Conservation (phyloP, 1,284 basidiomycete genomes). For the Polyporus tsugae region DNA sequence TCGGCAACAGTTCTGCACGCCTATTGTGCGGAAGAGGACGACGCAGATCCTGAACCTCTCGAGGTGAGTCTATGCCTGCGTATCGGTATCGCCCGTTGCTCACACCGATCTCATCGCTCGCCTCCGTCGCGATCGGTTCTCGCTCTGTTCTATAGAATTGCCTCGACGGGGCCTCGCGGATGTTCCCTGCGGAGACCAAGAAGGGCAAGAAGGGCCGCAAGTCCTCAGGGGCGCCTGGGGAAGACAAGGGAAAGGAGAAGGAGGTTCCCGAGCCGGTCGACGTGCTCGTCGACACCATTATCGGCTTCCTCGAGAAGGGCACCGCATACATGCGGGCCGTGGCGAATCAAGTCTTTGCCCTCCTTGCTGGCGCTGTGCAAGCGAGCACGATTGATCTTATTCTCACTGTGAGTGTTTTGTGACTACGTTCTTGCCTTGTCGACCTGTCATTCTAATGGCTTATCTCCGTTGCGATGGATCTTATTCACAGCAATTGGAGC, state of each 20-base stretch:
- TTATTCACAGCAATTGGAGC: constrained; percentile 78
- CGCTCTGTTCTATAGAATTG: constrained; percentile 34
- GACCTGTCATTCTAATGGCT: constrained; percentile 10
- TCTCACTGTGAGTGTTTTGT: constrained; percentile 68
- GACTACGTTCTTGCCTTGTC: background rate
- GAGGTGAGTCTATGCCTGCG: constrained; percentile 55
- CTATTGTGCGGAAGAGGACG: constrained; percentile 66
- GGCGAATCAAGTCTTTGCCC: constrained; percentile 84
- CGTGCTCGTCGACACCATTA: constrained; percentile 86
- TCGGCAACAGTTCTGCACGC: constrained; percentile 74
- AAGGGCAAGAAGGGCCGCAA: constrained; percentile 57
- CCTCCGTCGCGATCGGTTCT: constrained; percentile 15
- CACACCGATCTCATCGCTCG: constrained; percentile 16
- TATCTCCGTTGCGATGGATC: constrained; percentile 24
- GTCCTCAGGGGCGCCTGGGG: constrained; percentile 44
- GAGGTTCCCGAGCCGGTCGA: constrained; percentile 74
- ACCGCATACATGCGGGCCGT: constrained; percentile 85
- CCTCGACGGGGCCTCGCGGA: constrained; percentile 58
- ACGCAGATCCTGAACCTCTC: constrained; percentile 58
- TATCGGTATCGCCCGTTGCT: constrained; percentile 10
- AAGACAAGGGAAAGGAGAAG: constrained; percentile 43
- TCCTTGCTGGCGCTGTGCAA: constrained; percentile 76
- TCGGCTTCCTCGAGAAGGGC: constrained; percentile 89
- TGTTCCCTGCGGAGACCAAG: constrained; percentile 53
- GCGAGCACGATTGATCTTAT: constrained; percentile 86